Evolutionary conservation across 805 yeast genomes (phyloP).

Genomic region (Ascoidea rubescens): DNA sequence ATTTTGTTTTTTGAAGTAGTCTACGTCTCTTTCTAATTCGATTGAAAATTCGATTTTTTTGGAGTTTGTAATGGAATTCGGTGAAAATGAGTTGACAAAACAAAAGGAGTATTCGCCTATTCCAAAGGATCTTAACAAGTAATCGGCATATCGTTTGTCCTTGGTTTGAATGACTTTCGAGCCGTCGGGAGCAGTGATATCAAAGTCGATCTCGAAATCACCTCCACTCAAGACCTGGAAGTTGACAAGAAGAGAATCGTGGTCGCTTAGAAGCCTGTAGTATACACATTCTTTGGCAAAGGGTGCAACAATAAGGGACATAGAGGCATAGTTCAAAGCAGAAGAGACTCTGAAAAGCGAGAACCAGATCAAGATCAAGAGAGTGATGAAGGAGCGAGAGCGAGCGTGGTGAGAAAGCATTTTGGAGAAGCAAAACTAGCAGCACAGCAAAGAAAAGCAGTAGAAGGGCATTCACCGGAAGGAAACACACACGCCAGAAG

Average conservation of each 20-base stretch:
- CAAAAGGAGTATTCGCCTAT: slow-evolving; percentile 55
- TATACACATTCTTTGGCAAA: slow-evolving; percentile 31
- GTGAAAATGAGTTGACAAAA: slow-evolving; percentile 49
- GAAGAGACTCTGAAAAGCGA: neutral
- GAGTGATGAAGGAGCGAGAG: too few relatives aligned
- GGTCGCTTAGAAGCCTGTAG: slow-evolving; percentile 21
- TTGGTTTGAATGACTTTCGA: slow-evolving; percentile 32
- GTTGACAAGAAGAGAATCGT: slow-evolving; percentile 17
- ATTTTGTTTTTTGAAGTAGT: slow-evolving; percentile 20
- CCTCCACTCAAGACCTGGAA: slow-evolving; percentile 46
- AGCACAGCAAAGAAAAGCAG: too few relatives aligned
- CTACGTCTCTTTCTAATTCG: slow-evolving; percentile 30
- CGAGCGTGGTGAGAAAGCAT: too few relatives aligned
- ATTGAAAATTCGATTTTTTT: slow-evolving; percentile 53
- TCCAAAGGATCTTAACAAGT: slow-evolving; percentile 39
- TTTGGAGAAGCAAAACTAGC: too few relatives aligned
- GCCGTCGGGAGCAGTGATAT: slow-evolving; percentile 41
- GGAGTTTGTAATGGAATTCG: slow-evolving; percentile 27
- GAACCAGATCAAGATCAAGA: too few relatives aligned
- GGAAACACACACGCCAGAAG: too few relatives aligned
- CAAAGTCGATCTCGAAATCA: slow-evolving; percentile 51
- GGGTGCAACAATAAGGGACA: slow-evolving; percentile 23
- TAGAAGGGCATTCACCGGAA: too few relatives aligned
- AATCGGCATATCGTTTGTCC: slow-evolving; percentile 53
- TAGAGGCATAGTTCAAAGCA: slow-evolving; percentile 19